Evolutionary conservation across 352 stramenopile species (phyloP).

Genomic region (Pythium rhizo-oryzae): DNA sequence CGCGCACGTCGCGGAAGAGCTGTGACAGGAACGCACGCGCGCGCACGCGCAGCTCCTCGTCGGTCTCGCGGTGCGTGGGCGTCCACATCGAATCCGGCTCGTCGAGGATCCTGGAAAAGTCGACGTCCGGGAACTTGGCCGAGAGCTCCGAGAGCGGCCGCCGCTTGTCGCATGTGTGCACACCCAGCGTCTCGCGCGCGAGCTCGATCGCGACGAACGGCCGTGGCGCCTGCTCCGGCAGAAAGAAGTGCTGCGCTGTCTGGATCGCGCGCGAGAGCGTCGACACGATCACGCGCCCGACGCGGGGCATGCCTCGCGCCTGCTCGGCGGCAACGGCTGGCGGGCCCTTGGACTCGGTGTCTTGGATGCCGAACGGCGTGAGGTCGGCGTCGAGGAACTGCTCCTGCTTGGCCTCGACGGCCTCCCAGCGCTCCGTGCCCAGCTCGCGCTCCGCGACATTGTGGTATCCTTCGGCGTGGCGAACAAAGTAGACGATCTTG

Average conservation of each 20-base stretch:
- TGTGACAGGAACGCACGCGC: constrained; percentile 50
- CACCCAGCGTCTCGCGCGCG: constrained; percentile 63
- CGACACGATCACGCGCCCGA: constrained; percentile 72
- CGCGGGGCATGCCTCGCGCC: constrained; percentile 51
- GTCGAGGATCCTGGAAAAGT: constrained; percentile 59
- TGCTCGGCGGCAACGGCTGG: constrained; percentile 40
- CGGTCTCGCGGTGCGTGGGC: constrained; percentile 60
- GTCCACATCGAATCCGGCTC: constrained; percentile 64
- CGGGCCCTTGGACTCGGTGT: constrained; percentile 50
- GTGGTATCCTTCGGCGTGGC: constrained; percentile 73
- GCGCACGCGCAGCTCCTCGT: constrained; percentile 54
- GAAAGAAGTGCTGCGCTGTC: constrained; percentile 70
- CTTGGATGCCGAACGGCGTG: constrained; percentile 55
- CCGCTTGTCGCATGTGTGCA: constrained; percentile 74
- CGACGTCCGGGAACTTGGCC: constrained; percentile 57
- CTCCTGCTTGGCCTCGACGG: constrained; percentile 57
- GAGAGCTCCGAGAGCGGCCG: constrained; percentile 44
- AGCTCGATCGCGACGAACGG: constrained; percentile 66
- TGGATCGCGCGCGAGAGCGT: constrained; percentile 70
- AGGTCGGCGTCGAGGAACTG: constrained; percentile 67
- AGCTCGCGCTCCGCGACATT: constrained; percentile 63
- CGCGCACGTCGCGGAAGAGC: constrained; percentile 53
- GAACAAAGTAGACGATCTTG: constrained; percentile 82
- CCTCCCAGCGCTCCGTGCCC: constrained; percentile 58
- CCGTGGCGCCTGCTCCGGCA: constrained; percentile 31